Conservation (phyloP, 257 asterid genomes). For the Apocynum venetum region DNA sequence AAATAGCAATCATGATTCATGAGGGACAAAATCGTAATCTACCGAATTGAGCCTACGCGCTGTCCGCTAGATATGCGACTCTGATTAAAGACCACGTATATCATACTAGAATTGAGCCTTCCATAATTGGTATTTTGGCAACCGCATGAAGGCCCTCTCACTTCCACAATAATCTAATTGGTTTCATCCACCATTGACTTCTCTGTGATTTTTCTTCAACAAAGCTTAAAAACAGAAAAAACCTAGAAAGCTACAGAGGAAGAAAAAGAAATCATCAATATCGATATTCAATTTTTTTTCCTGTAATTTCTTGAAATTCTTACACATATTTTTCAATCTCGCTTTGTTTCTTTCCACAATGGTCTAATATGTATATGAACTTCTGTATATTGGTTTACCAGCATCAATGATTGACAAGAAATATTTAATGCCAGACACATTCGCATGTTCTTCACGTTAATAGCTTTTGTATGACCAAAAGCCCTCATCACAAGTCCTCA, state of each 20-base stretch:
- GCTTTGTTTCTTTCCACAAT: background rate
- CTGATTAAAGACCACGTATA: background rate
- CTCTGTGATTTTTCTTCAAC: background rate
- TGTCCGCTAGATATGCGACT: background rate
- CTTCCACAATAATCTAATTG: background rate
- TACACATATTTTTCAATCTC: background rate
- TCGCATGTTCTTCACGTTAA: background rate
- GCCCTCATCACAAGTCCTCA: no score
- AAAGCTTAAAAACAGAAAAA: background rate
- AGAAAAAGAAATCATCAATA: background rate
- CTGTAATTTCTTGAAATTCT: background rate
- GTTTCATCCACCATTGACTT: conserved; percentile 11
- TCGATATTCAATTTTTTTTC: conserved; percentile 3
- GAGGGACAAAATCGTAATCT: background rate
- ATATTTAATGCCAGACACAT: background rate
- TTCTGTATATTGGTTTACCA: background rate
- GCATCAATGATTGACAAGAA: background rate
- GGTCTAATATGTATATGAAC: background rate
- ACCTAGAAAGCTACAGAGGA: background rate
- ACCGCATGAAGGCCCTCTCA: conserved; percentile 6
- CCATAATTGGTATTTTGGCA: background rate
- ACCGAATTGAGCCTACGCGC: background rate
- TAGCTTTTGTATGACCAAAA: background rate
- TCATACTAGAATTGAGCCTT: background rate
- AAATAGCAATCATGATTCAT: background rate